Percentiles rank a stretch among this genome's conserved stretches.
Conservation (phyloP, 768 basidiomycete species). For the Lepiota brunneoincarnata region DNA sequence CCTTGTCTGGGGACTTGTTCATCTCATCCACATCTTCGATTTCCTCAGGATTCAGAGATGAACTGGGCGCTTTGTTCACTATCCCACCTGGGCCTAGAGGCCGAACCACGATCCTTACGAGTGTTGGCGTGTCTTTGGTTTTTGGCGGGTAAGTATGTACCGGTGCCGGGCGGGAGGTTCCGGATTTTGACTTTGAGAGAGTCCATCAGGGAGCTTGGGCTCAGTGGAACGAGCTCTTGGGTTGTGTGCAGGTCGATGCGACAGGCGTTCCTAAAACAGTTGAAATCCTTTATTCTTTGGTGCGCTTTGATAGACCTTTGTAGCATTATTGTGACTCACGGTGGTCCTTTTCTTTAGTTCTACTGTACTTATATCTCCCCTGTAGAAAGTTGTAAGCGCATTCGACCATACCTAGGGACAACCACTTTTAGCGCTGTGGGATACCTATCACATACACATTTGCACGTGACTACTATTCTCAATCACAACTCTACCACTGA, state of each 20-base stretch:
- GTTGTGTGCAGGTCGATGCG: constrained; percentile 51
- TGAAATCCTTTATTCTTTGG: constrained; percentile 59
- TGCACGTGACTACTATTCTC: no score
- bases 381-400: constrained; percentile 55
- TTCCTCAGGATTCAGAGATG: constrained; percentile 40
- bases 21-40: neutral
- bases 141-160: constrained; percentile 57
- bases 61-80: constrained; percentile 52
- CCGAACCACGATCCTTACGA: constrained; percentile 46
- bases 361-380: constrained; percentile 64
- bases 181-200: constrained; percentile 51
- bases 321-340: neutral
- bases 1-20: no score
- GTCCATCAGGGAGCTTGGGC: constrained; percentile 40
- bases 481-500: no score
- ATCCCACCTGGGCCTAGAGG: constrained; percentile 41
- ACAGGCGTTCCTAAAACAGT: constrained; percentile 45
- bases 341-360: constrained; percentile 31
- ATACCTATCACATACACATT: constrained; percentile 65
- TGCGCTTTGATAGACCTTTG: constrained; percentile 20
- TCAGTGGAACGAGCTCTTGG: constrained; percentile 58
- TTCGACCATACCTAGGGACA: neutral
- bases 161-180: constrained; percentile 61
- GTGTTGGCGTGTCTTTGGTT: constrained; percentile 66
- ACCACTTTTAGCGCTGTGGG: constrained; percentile 41